Conservation (phyloP, 176 grass and related monocot genomes). For the Hordeum marinum region DNA sequence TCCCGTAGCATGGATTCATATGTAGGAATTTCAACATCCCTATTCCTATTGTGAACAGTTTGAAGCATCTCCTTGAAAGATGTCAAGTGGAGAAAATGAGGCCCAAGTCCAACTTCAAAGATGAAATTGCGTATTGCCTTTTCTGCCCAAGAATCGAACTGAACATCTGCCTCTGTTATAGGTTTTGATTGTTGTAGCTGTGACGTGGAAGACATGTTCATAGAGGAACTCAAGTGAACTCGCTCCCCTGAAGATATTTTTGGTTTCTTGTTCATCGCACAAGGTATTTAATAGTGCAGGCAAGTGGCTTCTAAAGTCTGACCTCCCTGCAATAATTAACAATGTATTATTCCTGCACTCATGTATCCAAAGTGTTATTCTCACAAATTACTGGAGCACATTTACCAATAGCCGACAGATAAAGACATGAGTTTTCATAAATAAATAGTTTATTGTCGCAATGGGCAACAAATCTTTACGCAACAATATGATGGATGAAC, state of each 20-base stretch:
- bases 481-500: conserved; percentile 6
- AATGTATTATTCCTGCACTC: neutral
- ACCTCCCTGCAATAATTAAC: neutral
- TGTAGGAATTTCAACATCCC: conserved; percentile 36
- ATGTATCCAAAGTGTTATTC: neutral
- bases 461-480: neutral
- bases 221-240: conserved; percentile 28
- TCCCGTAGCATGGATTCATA: conserved; percentile 55
- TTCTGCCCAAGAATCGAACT: conserved; percentile 22
- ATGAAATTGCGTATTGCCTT: conserved; percentile 67
- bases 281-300: neutral
- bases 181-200: conserved; percentile 15
- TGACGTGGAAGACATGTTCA: conserved; percentile 1
- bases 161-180: conserved; percentile 19
- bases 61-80: conserved; percentile 58
- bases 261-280: neutral
- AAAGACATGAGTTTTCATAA: neutral
- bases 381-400: neutral
- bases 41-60: conserved; percentile 29
- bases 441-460: neutral
- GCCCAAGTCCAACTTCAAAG: conserved; percentile 63
- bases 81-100: conserved; percentile 40
- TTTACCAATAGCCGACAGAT: neutral
- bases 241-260: conserved; percentile 21
- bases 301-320: neutral